phyloP scores from a whole-genome alignment of 495 filamentous ascomycete species.

The Neohortaea acidophila region DNA sequence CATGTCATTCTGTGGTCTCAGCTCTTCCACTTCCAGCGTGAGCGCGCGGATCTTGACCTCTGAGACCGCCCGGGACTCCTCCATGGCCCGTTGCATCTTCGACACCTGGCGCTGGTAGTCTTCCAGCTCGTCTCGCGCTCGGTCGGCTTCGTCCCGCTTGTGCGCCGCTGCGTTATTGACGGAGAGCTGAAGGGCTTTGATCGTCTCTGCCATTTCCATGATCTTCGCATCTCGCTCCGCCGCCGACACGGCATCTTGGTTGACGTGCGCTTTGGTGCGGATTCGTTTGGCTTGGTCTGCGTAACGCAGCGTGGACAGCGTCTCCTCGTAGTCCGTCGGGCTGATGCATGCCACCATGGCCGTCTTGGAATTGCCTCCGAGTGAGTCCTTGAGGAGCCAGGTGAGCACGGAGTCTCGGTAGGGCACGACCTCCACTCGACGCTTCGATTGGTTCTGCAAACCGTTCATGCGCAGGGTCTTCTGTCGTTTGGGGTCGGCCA shows the following conservation, averaged over 20 bases:
- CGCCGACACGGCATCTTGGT: conserved; percentile 74
- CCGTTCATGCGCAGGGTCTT: conserved; percentile 3
- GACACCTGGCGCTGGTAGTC: conserved; percentile 82
- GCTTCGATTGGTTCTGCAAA: conserved; percentile 13
- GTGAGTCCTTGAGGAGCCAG: conserved; percentile 86
- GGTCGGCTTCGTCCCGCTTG: conserved; percentile 33
- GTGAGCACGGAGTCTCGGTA: conserved; percentile 96
- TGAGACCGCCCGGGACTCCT: conserved; percentile 70
- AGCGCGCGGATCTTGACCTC: conserved; percentile 83
- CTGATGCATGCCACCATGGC: conserved; percentile 98
- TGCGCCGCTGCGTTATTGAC: conserved; percentile 35
- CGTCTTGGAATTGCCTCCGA: conserved; percentile 92
- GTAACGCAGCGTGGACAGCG: conserved; percentile 86
- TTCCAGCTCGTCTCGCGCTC: conserved; percentile 55
- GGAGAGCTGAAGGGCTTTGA: conserved; percentile 65
- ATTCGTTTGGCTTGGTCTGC: conserved; percentile 97
- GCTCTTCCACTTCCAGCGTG: conserved; percentile 47
- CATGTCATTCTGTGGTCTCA: conserved; percentile 28
- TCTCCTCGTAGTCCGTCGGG: conserved; percentile 92
- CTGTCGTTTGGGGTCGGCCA: conserved; percentile 52
- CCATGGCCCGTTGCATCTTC: conserved; percentile 83
- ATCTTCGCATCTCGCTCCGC: conserved; percentile 91
- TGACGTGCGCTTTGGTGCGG: conserved; percentile 88
- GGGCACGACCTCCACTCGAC: conserved; percentile 61
- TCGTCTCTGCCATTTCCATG: conserved; percentile 82